Evolutionary conservation across 352 stramenopile species (phyloP).

Genomic region (Halophytophthora polymorphica): DNA sequence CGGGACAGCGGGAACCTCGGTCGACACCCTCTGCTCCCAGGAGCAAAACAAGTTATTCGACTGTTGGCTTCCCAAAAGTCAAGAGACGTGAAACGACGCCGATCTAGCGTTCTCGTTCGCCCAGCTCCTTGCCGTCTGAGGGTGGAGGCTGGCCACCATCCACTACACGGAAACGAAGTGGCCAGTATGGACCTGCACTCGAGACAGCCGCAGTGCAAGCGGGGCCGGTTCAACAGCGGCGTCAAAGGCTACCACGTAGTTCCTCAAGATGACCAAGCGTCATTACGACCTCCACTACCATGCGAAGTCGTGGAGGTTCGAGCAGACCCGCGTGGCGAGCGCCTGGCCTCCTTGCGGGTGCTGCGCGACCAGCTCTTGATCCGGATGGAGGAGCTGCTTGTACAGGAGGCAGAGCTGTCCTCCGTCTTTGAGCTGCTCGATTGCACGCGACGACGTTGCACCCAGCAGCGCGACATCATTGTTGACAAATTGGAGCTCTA

Average conservation of each 20-base stretch:
- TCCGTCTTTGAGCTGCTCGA: slow-evolving; percentile 61
- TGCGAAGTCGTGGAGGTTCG: background rate
- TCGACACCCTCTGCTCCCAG: no score
- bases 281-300: background rate
- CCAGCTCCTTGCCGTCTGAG: no score
- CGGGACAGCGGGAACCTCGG: no score
- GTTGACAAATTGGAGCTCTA: slow-evolving; percentile 42
- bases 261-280: slow-evolving; percentile 32
- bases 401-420: slow-evolving; percentile 59
- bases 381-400: slow-evolving; percentile 53
- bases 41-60: no score
- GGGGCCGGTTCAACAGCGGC: slow-evolving; percentile 16
- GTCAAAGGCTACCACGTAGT: slow-evolving; percentile 49
- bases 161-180: no score
- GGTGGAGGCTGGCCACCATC: no score
- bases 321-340: slow-evolving; percentile 16
- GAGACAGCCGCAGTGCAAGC: slow-evolving; percentile 1
- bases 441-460: slow-evolving; percentile 42
- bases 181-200: background rate
- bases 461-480: slow-evolving; percentile 46
- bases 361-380: slow-evolving; percentile 53
- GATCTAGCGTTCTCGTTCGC: no score
- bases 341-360: slow-evolving; percentile 43
- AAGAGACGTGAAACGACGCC: no score
- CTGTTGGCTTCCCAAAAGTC: no score